phyloP scores from a whole-genome alignment of 2,329 filamentous ascomycete genomes.

The Meredithiella fracta region DNA sequence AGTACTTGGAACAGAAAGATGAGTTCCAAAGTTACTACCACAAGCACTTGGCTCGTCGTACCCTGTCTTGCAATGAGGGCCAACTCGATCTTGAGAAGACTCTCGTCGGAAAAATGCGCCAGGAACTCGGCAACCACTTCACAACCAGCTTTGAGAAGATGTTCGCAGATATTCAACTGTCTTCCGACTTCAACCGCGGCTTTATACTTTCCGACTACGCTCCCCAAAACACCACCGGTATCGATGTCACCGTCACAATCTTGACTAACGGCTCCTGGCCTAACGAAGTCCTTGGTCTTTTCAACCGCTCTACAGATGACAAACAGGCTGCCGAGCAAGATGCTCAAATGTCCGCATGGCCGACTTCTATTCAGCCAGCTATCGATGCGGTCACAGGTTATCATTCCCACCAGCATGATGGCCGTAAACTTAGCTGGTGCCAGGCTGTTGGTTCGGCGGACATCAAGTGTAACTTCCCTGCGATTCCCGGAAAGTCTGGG shows the following conservation, averaged over 20 bases:
- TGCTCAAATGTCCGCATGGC: slow-evolving; percentile 22
- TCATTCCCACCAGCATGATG: slow-evolving; percentile 75
- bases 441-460: slow-evolving; percentile 62
- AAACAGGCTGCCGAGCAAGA: slow-evolving; percentile 24
- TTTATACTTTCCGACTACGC: slow-evolving; percentile 33
- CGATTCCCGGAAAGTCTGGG: slow-evolving; percentile 51
- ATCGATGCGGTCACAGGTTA: slow-evolving; percentile 53
- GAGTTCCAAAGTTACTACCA: slow-evolving; percentile 96
- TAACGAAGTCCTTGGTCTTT: slow-evolving; percentile 62
- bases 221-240: slow-evolving; percentile 26
- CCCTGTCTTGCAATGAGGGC: slow-evolving; percentile 80
- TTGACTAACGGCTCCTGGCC: slow-evolving; percentile 94
- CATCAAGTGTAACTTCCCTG: slow-evolving; percentile 62
- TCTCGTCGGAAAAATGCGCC: slow-evolving; percentile 94
- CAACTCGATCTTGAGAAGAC: slow-evolving; percentile 75
- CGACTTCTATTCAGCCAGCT: slow-evolving; percentile 3
- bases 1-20: slow-evolving; percentile 83
- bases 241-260: slow-evolving; percentile 71
- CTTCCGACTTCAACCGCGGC: slow-evolving; percentile 60
- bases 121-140: slow-evolving; percentile 87
- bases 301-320: slow-evolving; percentile 17
- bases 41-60: slow-evolving; percentile 76
- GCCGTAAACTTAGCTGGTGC: slow-evolving; percentile 74
- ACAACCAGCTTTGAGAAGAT: slow-evolving; percentile 88
- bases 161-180: slow-evolving; percentile 91